Conservation (phyloP, 306 rosid genomes). For the Fragaria iinumae region DNA sequence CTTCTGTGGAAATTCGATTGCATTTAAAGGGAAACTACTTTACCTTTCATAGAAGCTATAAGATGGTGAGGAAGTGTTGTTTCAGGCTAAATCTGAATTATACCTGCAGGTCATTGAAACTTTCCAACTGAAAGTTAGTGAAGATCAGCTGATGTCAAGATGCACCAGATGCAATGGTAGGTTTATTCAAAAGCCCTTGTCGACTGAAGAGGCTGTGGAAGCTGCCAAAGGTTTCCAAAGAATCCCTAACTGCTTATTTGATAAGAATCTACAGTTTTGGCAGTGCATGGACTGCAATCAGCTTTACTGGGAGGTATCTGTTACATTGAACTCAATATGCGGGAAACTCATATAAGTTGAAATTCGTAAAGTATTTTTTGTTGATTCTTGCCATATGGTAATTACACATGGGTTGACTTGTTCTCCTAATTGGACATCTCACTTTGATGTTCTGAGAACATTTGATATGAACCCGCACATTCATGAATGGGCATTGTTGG, state of each 20-base stretch:
- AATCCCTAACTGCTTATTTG: slow-evolving; percentile 78
- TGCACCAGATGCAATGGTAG: slow-evolving; percentile 94
- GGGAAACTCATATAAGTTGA: not conserved
- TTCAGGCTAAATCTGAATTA: slow-evolving; percentile 16
- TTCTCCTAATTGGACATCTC: not conserved
- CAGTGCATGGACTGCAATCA: slow-evolving; percentile 89
- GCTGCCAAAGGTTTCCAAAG: slow-evolving; percentile 91
- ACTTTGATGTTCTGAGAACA: not conserved
- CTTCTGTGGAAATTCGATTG: not conserved
- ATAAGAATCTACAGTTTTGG: slow-evolving; percentile 90
- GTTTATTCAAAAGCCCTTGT: slow-evolving; percentile 80
- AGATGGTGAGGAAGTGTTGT: not conserved
- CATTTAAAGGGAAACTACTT: not conserved
- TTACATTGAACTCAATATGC: not conserved
- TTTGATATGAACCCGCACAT: slow-evolving; percentile 12
- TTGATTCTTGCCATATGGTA: not conserved
- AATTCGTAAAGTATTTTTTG: not conserved
- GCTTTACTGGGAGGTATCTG: slow-evolving; percentile 90
- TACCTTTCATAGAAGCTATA: not conserved
- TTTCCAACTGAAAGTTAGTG: slow-evolving; percentile 66
- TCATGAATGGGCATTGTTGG: slow-evolving; percentile 16
- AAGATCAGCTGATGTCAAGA: slow-evolving; percentile 83
- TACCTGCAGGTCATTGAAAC: slow-evolving; percentile 73
- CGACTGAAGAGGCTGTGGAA: slow-evolving; percentile 80
- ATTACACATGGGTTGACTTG: slow-evolving; percentile 1